Percentiles rank a stretch among this genome's conserved stretches.
Conservation (phyloP, 352 stramenopile genomes). For the Globisporangium nagaii region DNA sequence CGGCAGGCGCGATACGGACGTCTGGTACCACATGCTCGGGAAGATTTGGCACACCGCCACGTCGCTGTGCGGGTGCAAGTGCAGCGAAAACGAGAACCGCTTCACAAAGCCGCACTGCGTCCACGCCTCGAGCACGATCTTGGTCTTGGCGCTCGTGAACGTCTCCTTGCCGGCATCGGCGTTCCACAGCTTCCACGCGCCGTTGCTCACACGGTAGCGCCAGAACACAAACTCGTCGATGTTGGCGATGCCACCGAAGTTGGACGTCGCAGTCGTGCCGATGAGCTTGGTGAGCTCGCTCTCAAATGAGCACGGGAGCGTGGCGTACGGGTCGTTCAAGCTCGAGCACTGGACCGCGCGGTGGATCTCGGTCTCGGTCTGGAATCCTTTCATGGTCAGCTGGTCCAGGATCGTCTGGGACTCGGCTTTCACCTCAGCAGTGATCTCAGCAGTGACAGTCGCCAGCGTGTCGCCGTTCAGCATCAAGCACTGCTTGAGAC, state of each 20-base stretch:
- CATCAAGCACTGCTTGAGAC: constrained; percentile 50
- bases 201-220: constrained; percentile 45
- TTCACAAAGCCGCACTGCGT: constrained; percentile 45
- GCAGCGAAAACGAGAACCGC: constrained; percentile 40
- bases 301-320: constrained; percentile 26
- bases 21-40: constrained; percentile 67
- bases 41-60: constrained; percentile 50
- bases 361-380: constrained; percentile 60
- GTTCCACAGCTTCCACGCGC: constrained; percentile 25
- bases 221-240: constrained; percentile 50
- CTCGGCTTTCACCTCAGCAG: constrained; percentile 12
- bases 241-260: constrained; percentile 10
- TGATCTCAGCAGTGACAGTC: constrained; percentile 25
- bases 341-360: constrained; percentile 40
- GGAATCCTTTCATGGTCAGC: constrained; percentile 28
- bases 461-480: constrained; percentile 47
- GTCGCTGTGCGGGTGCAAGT: constrained; percentile 41
- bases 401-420: constrained; percentile 34
- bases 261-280: constrained; percentile 17
- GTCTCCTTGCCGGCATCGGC: constrained; percentile 18
- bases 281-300: constrained; percentile 32
- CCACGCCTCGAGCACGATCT: constrained; percentile 55
- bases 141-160: constrained; percentile 35
- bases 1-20: constrained; percentile 25
- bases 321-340: constrained; percentile 21